Evolutionary conservation across 139 green algal genomes (phyloP).

Genomic region (Micractinium conductrix): DNA sequence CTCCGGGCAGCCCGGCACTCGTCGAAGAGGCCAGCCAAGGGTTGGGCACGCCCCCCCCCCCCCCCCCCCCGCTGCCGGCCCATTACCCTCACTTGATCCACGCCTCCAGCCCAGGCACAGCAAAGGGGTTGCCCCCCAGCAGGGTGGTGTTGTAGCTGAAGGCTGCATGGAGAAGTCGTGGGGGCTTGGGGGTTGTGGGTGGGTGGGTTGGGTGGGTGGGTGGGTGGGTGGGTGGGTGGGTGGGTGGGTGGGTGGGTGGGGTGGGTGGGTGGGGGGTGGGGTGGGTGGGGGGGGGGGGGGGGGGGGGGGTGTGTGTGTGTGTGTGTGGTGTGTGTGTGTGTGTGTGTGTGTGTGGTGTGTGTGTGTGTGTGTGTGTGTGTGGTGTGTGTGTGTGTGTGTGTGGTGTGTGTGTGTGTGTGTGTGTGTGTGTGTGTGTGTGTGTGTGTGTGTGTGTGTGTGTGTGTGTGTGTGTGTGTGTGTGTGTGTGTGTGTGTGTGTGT

Average conservation of each 20-base stretch:
- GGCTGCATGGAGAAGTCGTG: not conserved
- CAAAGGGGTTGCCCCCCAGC: conserved; percentile 18
- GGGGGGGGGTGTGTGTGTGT: not conserved
- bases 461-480: not conserved
- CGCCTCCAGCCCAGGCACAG: conserved; percentile 14
- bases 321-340: not conserved
- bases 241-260: not conserved
- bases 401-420: not conserved
- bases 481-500: not conserved
- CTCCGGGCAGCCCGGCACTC: not conserved
- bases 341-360: not conserved
- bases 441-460: too few relatives aligned
- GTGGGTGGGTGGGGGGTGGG: too few relatives aligned
- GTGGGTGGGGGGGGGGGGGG: too few relatives aligned
- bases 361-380: not conserved
- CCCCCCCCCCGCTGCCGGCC: too few relatives aligned
- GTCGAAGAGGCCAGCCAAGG: not conserved
- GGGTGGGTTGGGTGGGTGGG: not conserved
- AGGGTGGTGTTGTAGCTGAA: conserved; percentile 11
- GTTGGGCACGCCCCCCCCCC: not conserved
- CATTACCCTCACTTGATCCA: conserved; percentile 24
- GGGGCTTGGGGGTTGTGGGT: not conserved
- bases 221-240: not conserved
- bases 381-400: not conserved
- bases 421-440: not conserved